Percentiles rank a stretch among this genome's conserved stretches.
phyloP scores from a whole-genome alignment of 345 rosid genomes.

The Populus nigra region DNA sequence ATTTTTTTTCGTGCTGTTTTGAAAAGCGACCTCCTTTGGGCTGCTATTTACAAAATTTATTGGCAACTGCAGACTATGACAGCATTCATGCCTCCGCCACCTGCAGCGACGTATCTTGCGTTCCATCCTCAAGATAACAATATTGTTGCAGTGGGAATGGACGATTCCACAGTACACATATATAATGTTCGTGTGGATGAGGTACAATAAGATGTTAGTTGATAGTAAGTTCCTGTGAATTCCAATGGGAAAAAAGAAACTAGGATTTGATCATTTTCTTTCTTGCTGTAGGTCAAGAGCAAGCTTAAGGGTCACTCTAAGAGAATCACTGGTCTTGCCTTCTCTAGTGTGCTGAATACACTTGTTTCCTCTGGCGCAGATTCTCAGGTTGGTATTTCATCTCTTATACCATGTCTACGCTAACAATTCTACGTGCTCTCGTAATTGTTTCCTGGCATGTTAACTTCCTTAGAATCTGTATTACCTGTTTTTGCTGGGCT shows the following conservation, averaged over 20 bases:
- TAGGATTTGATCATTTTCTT: not conserved
- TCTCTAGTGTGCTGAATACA: slow-evolving; percentile 52
- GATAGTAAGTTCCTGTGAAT: not conserved
- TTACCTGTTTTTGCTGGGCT: not conserved
- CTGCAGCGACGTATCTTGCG: slow-evolving; percentile 49
- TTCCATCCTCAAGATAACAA: slow-evolving; percentile 54
- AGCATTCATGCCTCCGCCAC: slow-evolving; percentile 41
- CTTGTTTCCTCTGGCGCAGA: slow-evolving; percentile 88
- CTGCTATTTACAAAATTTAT: slow-evolving; percentile 4
- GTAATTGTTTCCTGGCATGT: not conserved
- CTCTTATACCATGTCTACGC: not conserved
- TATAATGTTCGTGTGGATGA: slow-evolving; percentile 37
- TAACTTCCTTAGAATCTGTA: not conserved
- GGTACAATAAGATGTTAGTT: slow-evolving; percentile 25
- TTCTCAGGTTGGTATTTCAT: slow-evolving; percentile 58
- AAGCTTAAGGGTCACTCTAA: slow-evolving; percentile 76
- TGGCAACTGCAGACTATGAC: slow-evolving; percentile 36
- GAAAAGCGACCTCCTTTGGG: not conserved
- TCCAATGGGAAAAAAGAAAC: not conserved
- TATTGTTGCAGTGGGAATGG: slow-evolving; percentile 47
- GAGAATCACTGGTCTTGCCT: slow-evolving; percentile 74
- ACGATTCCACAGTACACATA: slow-evolving; percentile 39
- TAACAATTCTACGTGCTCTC: not conserved
- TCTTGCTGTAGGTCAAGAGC: slow-evolving; percentile 51
- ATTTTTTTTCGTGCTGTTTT: not conserved